Evolutionary conservation across 257 asterid genomes (phyloP), one percentile per base, ranked within the genome.

Genomic region (Forsythia viridissima): DNA sequence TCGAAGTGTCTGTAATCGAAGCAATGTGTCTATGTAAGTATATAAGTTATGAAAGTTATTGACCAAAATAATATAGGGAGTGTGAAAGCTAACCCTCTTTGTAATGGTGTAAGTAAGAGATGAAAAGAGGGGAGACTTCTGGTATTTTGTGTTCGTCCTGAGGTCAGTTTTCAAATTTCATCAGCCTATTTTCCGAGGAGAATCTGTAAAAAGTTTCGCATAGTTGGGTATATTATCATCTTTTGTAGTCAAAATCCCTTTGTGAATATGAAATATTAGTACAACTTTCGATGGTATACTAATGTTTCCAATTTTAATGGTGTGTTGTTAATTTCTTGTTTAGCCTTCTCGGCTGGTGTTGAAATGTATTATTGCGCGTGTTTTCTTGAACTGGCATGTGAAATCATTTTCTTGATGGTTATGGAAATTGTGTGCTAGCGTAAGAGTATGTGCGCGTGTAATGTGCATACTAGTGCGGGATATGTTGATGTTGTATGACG

Each of bases 81-180:
- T 67, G 68, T 75, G 74, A 48, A 24, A 77, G 67, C 65, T 73
- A 59, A 79, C 24, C 81, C 75, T 42, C 73, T 83, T 88, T 88
- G 89, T 80, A 79, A 86, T 85, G 82, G 85, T 91, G 92, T 91
- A 91, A 91, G 86, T 90, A 88, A 83, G 89, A 83, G 85, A 74
- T 76, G 85, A 80, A 88, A 81, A 52, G 84, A 63, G 74, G 79
- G 81, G 71, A 52, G 42, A 55, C 70, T 75, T 69, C 48, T 80
- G 73, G 77, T 81, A 36, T 71, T 42, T 82, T 76, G 71, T 82
- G 80, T 80, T 83, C 61, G 6, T 78, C 77, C 87, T 70, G 87
- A 48, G 83, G 84, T 85, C 36, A 73, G 79, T 82, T 85, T 78
- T 81, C 85, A 83, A 74, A 73, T 76, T 82, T 87, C 72, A 44